Evolutionary conservation across 371 early-diverging fungal species (phyloP), one percentile per base, ranked within the genome.

Genomic region (Rhizopus stolonifer): DNA sequence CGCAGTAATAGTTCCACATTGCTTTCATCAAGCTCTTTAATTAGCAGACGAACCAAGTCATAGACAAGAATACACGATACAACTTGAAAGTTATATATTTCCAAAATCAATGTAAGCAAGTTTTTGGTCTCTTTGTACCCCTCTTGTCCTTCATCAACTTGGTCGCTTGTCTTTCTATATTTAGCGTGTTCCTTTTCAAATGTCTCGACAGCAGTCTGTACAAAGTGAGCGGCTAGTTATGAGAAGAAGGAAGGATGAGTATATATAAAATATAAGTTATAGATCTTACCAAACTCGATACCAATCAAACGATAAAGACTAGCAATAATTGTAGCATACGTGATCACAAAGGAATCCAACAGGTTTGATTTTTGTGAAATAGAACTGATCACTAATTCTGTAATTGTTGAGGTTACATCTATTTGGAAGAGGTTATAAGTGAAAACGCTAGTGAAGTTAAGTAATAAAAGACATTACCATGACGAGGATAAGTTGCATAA

Each of bases 31-130:
- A 93, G 64, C 11, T 86, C 67, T 13, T 56, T 54, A 55, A 90
- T 84, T 49, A 90, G 75, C 65, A 82, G 50, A 14, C 86, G 81
- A 38, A 95, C 80, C 18, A 97, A 53, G 59, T 95, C 95, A 65
- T 93, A 95, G 2, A 97, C 69, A 19, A 95, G 83, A 10, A 89
- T 80, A 61, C 88, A 87, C 13, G 94, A 82, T 26, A 97, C 63
- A 15, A 92, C 90, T 54, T 89, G 83, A 65, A 96, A 94, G 67
- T 94, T 92, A 79, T 97, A 97, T 42, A 95, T 67, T 57, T 89
- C 91, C 4, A 92, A 79, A 23, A 91, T 72, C 39, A 96, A 74
- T 7, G 89, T 88, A 34, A 90, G 74, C 54, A 95, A 60, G 60
- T 95, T 96, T 19, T 78, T 84, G 54, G 87, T 83, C 48, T 85